Evolutionary conservation across 2,329 filamentous ascomycete genomes (phyloP), one percentile per base, ranked within the genome.

Genomic region (Fusarium nurragi): DNA sequence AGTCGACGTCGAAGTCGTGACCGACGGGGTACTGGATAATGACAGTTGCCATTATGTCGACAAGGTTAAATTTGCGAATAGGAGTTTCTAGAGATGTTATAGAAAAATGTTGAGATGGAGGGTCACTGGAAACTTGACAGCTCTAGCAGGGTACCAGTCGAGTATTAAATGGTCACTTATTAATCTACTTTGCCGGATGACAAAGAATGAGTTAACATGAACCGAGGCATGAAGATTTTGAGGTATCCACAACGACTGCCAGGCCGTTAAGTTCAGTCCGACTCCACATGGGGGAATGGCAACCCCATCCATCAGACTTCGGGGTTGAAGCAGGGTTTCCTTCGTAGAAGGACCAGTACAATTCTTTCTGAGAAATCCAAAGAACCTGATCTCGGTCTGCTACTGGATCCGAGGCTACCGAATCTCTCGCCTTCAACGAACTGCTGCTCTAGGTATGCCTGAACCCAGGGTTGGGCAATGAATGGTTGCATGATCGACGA

Each of bases 1-100:
- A 60, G 16, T 60, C 57, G 12, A 60, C 9, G 26, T 60, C 41
- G 9, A 60, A 60, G n/a, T 60, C 56, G 18, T 60, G 48, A 4
- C 57, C 57, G 25, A n/a, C 32, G 8, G 57, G 57, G 18, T 60
- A 60, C 4, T 60, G 57, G 19, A 60, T 26, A 14, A 60, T 18
- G 4, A 60, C n/a, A 3, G 57, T 60, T 10, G 34, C 16, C 57
- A 60, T 60, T 9, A 4, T 41, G 28, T 6, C 7, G 2, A 9
- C 26, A 8, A 18, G 4, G 19, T 32, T 23, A 8, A 3, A 25
- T 25, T 13, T n/a, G 16, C 1, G 7, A 10, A 6, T 34, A 9
- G 16, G n/a, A n/a, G 14, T 16, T 34, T 18, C 9, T 16, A n/a
- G n/a, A 4, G 5, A n/a, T 19, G n/a, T 50, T 18, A n/a, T 5